Evolutionary conservation across 805 yeast species (phyloP).

Genomic region (Yarrowia keelungensis): DNA sequence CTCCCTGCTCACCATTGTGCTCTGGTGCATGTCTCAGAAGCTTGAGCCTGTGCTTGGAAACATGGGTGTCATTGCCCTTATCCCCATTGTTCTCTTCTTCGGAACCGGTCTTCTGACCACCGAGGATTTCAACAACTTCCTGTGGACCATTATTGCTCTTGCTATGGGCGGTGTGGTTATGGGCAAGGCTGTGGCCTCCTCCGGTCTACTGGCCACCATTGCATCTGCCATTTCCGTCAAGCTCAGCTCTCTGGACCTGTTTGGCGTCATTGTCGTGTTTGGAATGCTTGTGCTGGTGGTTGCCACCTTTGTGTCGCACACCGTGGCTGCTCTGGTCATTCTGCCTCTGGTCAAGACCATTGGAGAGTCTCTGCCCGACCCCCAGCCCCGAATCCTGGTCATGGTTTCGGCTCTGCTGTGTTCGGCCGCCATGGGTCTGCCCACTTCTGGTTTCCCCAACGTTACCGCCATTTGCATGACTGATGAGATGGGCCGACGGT

Average conservation of each 20-base stretch:
- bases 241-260: constrained; percentile 72
- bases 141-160: constrained; percentile 93
- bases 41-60: constrained; percentile 82
- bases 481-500: constrained; percentile 90
- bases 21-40: constrained; percentile 90
- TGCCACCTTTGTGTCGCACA: constrained; percentile 96
- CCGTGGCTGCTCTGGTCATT: constrained; percentile 94
- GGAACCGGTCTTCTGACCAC: constrained; percentile 87
- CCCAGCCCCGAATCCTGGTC: constrained; percentile 85
- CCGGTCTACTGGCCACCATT: constrained; percentile 81
- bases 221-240: constrained; percentile 70
- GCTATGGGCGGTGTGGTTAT: constrained; percentile 98
- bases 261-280: constrained; percentile 75
- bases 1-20: constrained; percentile 71
- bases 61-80: constrained; percentile 93
- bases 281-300: constrained; percentile 80
- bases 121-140: constrained; percentile 92
- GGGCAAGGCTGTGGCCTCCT: constrained; percentile 92
- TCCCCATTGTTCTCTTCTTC: constrained; percentile 89
- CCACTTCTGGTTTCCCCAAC: constrained; percentile 97
- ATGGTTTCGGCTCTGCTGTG: constrained; percentile 71
- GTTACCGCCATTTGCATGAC: constrained; percentile 96
- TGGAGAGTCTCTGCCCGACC: constrained; percentile 65
- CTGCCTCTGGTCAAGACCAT: constrained; percentile 90
- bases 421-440: constrained; percentile 96